Conservation (phyloP, 495 filamentous ascomycete genomes). For the Penicillium robsamsonii region DNA sequence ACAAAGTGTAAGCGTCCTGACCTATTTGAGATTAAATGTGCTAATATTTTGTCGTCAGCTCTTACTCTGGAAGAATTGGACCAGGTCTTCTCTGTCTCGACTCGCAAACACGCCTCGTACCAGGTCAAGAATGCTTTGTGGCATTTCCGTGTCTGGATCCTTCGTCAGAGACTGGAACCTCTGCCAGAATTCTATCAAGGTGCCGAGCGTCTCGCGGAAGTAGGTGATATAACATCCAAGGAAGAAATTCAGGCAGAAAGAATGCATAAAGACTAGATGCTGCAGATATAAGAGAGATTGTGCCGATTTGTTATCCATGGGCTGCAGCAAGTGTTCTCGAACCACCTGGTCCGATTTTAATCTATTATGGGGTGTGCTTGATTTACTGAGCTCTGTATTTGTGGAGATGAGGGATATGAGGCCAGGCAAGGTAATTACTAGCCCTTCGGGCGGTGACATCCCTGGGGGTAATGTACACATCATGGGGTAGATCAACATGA, state of each 20-base stretch:
- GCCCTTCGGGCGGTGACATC: background rate
- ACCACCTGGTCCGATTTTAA: too few species aligned
- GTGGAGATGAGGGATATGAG: background rate
- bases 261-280: background rate
- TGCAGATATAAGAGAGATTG: background rate
- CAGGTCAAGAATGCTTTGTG: constrained; percentile 47
- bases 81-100: constrained; percentile 53
- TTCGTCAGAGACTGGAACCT: constrained; percentile 47
- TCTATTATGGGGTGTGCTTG: background rate
- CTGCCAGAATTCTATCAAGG: constrained; percentile 46
- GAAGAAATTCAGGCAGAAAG: background rate
- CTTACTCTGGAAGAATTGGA: constrained; percentile 53
- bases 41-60: constrained; percentile 21
- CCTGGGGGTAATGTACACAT: background rate
- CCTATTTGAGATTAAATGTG: background rate
- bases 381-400: background rate
- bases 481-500: background rate
- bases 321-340: too few species aligned
- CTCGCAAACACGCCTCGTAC: constrained; percentile 47
- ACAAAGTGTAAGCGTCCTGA: constrained; percentile 47
- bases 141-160: constrained; percentile 53
- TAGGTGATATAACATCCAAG: constrained; percentile 11
- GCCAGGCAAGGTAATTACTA: background rate
- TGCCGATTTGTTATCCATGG: background rate
- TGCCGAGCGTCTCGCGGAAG: constrained; percentile 40